Evolutionary conservation across 2,329 filamentous ascomycete genomes (phyloP), one percentile per base, ranked within the genome.

Genomic region (Pseudogymnoascus sp.): DNA sequence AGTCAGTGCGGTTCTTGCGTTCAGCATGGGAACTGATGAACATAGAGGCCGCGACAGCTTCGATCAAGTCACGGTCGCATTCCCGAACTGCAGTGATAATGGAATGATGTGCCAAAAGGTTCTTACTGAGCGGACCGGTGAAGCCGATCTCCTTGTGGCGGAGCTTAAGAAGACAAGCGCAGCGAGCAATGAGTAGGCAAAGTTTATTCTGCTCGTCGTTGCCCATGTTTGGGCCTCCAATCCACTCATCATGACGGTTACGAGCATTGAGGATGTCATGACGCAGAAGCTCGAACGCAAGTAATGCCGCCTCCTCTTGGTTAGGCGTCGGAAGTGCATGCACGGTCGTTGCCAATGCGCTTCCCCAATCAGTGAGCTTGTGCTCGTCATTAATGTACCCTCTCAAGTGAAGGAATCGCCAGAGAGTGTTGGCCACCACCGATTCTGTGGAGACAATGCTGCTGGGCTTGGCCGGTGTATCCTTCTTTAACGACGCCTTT

Each of bases 71-170:
- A 59, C 95, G 86, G 67, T 96, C 82, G 35, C 87, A 86, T 67
- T 88, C 85, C 40, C 93, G 88, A 23, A 97, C 87, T 42, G 90
- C 86, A 1, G 88, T 88, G 42, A 91, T 87, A 64, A 97, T 81
- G 1, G 91, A 93, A 65, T 91, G 89, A 79, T 93, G 99, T 26
- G 87, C 88, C 44, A 99, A 82, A 61, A 97, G 81, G 68, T 93
- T 92, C 75, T 95, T 88, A 79, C 92, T 96, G 1, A 99, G 82
- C 1, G 95, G 93, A 0, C 95, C 95, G 1, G 93, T 97, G 76
- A 97, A 99, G 31, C 95, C 95, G 69, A 93, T 93, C 3, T 84
- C 82, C 69, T 90, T 84, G 74, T 99, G 95, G 33, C 87, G 85
- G 66, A 97, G 81, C 71, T 89, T 91, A 61, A 92, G 84, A 64